Conservation (phyloP, 2,329 filamentous ascomycete genomes). For the Chaetothyriales sp. region DNA sequence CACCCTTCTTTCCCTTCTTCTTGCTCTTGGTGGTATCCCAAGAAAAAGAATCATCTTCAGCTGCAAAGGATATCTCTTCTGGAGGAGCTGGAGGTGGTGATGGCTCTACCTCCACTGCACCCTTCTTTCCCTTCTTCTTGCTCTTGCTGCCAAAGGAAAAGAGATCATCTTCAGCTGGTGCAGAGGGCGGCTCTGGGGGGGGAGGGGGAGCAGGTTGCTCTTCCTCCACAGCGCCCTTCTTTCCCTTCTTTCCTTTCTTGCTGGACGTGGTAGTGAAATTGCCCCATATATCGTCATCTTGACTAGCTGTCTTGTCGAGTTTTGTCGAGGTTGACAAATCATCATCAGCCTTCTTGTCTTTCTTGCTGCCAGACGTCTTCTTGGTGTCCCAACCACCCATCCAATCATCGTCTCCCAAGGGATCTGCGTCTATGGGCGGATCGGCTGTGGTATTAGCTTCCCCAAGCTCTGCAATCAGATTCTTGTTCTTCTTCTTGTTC, state of each 20-base stretch:
- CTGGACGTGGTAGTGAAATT: slow-evolving; percentile 10
- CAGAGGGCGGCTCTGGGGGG: slow-evolving; percentile 8
- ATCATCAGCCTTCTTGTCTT: slow-evolving; percentile 20
- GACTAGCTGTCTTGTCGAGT: slow-evolving; percentile 13
- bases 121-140: slow-evolving; percentile 18
- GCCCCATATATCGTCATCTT: slow-evolving; percentile 19
- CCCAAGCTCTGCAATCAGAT: slow-evolving; percentile 17
- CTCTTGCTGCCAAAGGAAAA: slow-evolving; percentile 11
- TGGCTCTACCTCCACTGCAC: too few relatives aligned
- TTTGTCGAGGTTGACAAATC: slow-evolving; percentile 17
- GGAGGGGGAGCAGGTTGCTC: slow-evolving; percentile 12
- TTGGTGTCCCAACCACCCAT: slow-evolving; percentile 20
- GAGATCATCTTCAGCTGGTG: slow-evolving; percentile 17
- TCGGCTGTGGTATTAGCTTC: slow-evolving; percentile 20
- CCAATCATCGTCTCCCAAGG: slow-evolving; percentile 24
- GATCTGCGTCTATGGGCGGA: slow-evolving; percentile 17
- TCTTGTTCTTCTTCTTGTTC: slow-evolving; percentile 24
- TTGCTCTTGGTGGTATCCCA: too few relatives aligned
- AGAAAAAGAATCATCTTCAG: too few relatives aligned
- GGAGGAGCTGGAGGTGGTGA: too few relatives aligned
- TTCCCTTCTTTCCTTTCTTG: slow-evolving; percentile 17
- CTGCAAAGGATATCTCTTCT: too few relatives aligned
- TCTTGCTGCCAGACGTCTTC: slow-evolving; percentile 30
- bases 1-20: slow-evolving; percentile 13
- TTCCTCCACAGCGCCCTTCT: slow-evolving; percentile 12